Conservation (phyloP, 2,329 filamentous ascomycete species). For the Piedraia hortae region DNA sequence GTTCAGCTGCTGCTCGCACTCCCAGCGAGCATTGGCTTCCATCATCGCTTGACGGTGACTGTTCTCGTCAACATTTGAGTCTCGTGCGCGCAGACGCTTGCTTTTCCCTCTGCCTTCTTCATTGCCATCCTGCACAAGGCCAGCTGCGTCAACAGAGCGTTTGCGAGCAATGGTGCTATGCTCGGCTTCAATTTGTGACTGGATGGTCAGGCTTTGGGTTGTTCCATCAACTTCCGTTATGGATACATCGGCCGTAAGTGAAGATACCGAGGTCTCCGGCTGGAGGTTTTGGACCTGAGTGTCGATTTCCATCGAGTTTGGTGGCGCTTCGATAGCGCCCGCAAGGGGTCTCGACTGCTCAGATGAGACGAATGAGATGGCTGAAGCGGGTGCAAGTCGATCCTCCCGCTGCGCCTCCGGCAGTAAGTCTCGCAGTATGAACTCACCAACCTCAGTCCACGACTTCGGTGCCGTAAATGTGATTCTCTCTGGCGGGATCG, state of each 20-base stretch:
- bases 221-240: too few relatives aligned
- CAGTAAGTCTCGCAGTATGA: slow-evolving; percentile 8
- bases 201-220: slow-evolving; percentile 9
- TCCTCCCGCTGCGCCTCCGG: slow-evolving; percentile 8
- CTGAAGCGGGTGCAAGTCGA: slow-evolving; percentile 4
- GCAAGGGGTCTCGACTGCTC: background rate
- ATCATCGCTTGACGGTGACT: slow-evolving; percentile 14
- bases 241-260: too few relatives aligned
- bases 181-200: slow-evolving; percentile 8
- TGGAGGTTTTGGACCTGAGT: slow-evolving; percentile 11
- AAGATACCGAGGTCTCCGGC: too few relatives aligned
- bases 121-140: slow-evolving; percentile 24
- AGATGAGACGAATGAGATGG: slow-evolving; percentile 8
- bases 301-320: slow-evolving; percentile 4
- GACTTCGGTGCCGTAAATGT: slow-evolving; percentile 7
- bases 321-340: background rate
- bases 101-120: slow-evolving; percentile 31
- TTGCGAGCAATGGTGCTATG: slow-evolving; percentile 21
- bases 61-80: slow-evolving; percentile 21
- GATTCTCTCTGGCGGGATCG: slow-evolving; percentile 4
- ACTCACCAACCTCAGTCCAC: slow-evolving; percentile 12
- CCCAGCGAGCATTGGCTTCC: slow-evolving; percentile 24
- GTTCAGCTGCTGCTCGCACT: slow-evolving; percentile 27
- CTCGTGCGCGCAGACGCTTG: slow-evolving; percentile 31
- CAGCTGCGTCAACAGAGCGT: slow-evolving; percentile 31